Evolutionary conservation across 768 basidiomycete species (phyloP).

Genomic region (Sarcodon aspratus): DNA sequence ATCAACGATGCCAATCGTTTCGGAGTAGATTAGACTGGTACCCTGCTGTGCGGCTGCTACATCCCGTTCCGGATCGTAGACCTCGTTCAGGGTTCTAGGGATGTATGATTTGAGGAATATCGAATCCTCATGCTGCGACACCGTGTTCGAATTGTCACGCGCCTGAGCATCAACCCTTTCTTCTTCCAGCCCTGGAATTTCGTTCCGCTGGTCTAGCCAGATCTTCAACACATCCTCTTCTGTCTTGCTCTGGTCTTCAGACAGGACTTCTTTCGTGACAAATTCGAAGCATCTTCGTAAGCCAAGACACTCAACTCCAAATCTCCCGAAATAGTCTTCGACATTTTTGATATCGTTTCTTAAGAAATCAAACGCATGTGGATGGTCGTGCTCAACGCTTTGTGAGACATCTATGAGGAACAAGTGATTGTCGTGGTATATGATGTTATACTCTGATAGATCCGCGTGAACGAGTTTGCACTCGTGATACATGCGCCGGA

Average conservation of each 20-base stretch:
- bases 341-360: constrained; percentile 86
- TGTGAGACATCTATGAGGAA: constrained; percentile 98
- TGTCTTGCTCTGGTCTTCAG: constrained; percentile 13
- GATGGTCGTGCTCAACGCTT: constrained; percentile 97
- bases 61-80: constrained; percentile 92
- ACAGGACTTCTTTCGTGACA: constrained; percentile 49
- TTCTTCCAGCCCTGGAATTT: constrained; percentile 18
- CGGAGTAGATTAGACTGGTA: constrained; percentile 71
- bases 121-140: constrained; percentile 62
- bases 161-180: constrained; percentile 6
- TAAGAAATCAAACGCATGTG: constrained; percentile 91
- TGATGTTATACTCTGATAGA: constrained; percentile 95
- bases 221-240: constrained; percentile 22
- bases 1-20: constrained; percentile 71
- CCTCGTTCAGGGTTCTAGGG: constrained; percentile 83
- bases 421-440: constrained; percentile 71
- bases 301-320: constrained; percentile 69
- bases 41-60: constrained; percentile 60
- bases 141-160: constrained; percentile 8
- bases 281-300: constrained; percentile 83
- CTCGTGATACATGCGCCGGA: constrained; percentile 77
- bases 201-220: constrained; percentile 26
- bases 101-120: constrained; percentile 90
- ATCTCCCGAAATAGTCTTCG: constrained; percentile 81
- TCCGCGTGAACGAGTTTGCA: constrained; percentile 97